Percentiles rank a stretch among this genome's conserved stretches.
These are phyloP conservation scores for Conringia planisiliqua DNA, from an alignment of 345 rosid species.

Conservation along the genomic window DNA sequence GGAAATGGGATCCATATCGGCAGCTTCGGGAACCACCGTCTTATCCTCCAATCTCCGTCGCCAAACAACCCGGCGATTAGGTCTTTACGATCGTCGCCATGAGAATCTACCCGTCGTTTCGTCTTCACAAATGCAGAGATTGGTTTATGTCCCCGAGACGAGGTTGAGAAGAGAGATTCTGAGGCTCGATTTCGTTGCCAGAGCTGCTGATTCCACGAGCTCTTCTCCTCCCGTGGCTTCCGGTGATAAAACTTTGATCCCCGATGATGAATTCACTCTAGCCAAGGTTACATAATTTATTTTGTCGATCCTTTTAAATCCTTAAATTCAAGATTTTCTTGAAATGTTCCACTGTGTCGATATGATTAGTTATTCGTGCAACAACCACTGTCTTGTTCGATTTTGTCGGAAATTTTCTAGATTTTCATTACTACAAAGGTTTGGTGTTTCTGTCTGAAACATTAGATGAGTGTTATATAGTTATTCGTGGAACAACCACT, in stretches of 20 bases:
- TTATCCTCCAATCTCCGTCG: constrained; percentile 24
- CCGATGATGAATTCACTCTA: constrained; percentile 75
- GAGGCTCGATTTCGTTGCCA: constrained; percentile 31
- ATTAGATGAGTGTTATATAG: not conserved
- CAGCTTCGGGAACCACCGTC: constrained; percentile 31
- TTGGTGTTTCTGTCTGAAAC: not conserved
- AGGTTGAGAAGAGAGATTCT: constrained; percentile 13
- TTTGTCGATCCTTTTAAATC: not conserved
- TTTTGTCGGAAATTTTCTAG: too few relatives aligned
- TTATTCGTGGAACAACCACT: not conserved
- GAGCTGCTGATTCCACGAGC: constrained; percentile 74
- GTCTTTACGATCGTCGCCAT: constrained; percentile 22
- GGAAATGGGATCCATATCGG: constrained; percentile 37
- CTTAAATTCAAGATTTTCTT: not conserved
- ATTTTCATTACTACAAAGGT: not conserved
- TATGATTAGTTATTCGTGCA: not conserved
- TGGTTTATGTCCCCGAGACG: constrained; percentile 14
- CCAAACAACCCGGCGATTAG: not conserved
- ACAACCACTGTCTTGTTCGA: not conserved
- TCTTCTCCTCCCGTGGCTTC: constrained; percentile 40
- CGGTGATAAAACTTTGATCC: constrained; percentile 43
- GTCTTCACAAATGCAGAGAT: constrained; percentile 31
- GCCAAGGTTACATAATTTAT: constrained; percentile 61
- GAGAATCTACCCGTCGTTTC: constrained; percentile 36
- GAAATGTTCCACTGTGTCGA: not conserved